phyloP scores from a whole-genome alignment of 345 rosid genomes.

The Crucihimalaya himalaica region DNA sequence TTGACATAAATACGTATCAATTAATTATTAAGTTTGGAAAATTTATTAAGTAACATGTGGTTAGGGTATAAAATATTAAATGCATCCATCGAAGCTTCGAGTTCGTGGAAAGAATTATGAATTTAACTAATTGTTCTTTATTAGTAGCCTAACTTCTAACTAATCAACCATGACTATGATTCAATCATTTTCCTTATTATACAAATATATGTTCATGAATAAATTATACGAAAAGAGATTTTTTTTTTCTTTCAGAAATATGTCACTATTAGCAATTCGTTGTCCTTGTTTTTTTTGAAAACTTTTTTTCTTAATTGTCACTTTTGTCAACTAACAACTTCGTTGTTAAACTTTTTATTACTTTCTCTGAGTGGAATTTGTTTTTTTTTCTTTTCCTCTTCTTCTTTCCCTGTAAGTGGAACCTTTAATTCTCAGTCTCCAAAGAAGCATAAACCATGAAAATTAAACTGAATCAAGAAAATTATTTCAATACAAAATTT shows the following conservation, averaged over 20 bases:
- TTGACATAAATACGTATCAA: background rate
- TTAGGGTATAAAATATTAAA: background rate
- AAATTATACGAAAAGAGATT: background rate
- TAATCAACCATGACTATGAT: background rate
- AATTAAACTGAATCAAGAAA: background rate
- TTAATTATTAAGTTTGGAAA: background rate
- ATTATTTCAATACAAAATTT: background rate
- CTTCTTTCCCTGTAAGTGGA: background rate
- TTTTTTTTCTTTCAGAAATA: background rate
- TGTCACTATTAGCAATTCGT: constrained; percentile 18
- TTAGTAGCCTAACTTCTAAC: background rate
- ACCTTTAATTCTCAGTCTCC: constrained; percentile 22
- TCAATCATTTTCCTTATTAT: constrained; percentile 11
- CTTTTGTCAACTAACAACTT: constrained; percentile 29
- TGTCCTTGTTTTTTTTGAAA: background rate
- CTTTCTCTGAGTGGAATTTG: constrained; percentile 14
- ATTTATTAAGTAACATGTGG: background rate
- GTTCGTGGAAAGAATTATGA: constrained; percentile 10
- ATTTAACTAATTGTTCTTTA: background rate
- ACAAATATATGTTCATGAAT: background rate
- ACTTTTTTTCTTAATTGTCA: background rate
- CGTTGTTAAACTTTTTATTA: constrained; percentile 27
- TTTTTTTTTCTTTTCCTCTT: background rate
- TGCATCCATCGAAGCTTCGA: background rate
- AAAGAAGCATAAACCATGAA: background rate